Evolutionary conservation across 306 rosid genomes (phyloP).

Genomic region (barrel medic (Medicago truncatula)): DNA sequence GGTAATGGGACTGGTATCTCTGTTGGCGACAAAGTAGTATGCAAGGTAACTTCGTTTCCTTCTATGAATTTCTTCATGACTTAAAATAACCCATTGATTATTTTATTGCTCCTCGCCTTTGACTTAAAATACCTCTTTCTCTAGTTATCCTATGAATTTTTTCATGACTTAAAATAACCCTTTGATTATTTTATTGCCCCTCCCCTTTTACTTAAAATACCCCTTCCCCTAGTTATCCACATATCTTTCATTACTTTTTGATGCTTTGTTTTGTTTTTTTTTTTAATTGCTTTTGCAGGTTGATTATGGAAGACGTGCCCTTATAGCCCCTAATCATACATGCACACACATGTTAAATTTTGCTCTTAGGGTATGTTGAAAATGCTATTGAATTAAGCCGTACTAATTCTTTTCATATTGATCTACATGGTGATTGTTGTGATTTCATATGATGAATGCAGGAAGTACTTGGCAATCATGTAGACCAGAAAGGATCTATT

Average conservation of each 20-base stretch:
- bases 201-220: constrained; percentile 30
- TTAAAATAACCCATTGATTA: constrained; percentile 7
- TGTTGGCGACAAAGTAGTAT: constrained; percentile 77
- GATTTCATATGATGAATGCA: constrained; percentile 46
- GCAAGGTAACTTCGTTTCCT: constrained; percentile 65
- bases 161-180: background rate
- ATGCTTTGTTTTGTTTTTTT: constrained; percentile 1
- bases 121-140: constrained; percentile 26
- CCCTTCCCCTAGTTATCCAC: background rate
- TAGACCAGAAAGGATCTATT: constrained; percentile 95
- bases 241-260: constrained; percentile 7
- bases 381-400: constrained; percentile 7
- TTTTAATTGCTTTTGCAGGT: constrained; percentile 61
- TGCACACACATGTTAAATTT: constrained; percentile 98
- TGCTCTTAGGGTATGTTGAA: constrained; percentile 83
- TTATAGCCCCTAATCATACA: constrained; percentile 96
- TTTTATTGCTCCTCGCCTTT: constrained; percentile 23
- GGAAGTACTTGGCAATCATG: constrained; percentile 93
- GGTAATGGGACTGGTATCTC: constrained; percentile 73
- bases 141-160: background rate
- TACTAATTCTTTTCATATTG: background rate
- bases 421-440: constrained; percentile 35
- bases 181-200: constrained; percentile 26
- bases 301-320: constrained; percentile 78
- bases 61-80: background rate